These are phyloP conservation scores for Kentomonas sorsogonicus DNA, from an alignment of 208 protist species.

Conservation along the genomic window DNA sequence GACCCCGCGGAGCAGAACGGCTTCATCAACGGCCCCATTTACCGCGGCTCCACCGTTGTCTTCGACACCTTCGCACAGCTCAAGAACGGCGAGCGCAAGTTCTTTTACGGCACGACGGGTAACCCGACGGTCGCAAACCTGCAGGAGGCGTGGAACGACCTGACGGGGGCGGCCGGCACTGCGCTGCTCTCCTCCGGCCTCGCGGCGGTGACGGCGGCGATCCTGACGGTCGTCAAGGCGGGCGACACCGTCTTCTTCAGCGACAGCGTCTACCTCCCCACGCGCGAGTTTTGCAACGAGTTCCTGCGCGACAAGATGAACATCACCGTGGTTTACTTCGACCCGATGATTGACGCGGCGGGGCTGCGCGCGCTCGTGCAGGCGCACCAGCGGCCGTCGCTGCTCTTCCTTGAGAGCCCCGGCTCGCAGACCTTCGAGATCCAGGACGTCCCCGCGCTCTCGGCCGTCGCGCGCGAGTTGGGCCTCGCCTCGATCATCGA, in stretches of 20 bases:
- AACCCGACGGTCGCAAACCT: slow-evolving; percentile 23
- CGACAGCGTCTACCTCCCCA: slow-evolving; percentile 15
- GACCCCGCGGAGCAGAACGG: slow-evolving; percentile 15
- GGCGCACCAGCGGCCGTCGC: background rate
- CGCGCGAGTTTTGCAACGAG: slow-evolving; percentile 11
- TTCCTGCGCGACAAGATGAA: slow-evolving; percentile 10
- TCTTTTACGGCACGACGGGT: slow-evolving; percentile 19
- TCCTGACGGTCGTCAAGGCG: slow-evolving; percentile 11
- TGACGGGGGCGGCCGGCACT: slow-evolving; percentile 25
- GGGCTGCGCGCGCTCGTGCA: slow-evolving; percentile 12
- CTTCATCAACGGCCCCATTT: slow-evolving; percentile 23
- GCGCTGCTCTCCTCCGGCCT: slow-evolving; percentile 23
- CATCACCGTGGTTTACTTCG: slow-evolving; percentile 11
- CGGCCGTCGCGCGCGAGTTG: slow-evolving; percentile 17
- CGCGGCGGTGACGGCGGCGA: slow-evolving; percentile 11
- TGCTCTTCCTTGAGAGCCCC: slow-evolving; percentile 22
- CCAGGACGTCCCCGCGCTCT: slow-evolving; percentile 21
- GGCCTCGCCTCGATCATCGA: slow-evolving; percentile 21
- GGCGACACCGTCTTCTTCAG: slow-evolving; percentile 16
- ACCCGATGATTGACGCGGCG: slow-evolving; percentile 10
- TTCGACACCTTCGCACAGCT: slow-evolving; percentile 20
- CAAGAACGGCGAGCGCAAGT: slow-evolving; percentile 3
- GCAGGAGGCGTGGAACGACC: slow-evolving; percentile 19
- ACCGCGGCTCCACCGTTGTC: slow-evolving; percentile 24
- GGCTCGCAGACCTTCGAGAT: slow-evolving; percentile 29